Evolutionary conservation across 2,329 filamentous ascomycete species (phyloP), one percentile per base, ranked within the genome.

Genomic region (Colletotrichum zoysiae): DNA sequence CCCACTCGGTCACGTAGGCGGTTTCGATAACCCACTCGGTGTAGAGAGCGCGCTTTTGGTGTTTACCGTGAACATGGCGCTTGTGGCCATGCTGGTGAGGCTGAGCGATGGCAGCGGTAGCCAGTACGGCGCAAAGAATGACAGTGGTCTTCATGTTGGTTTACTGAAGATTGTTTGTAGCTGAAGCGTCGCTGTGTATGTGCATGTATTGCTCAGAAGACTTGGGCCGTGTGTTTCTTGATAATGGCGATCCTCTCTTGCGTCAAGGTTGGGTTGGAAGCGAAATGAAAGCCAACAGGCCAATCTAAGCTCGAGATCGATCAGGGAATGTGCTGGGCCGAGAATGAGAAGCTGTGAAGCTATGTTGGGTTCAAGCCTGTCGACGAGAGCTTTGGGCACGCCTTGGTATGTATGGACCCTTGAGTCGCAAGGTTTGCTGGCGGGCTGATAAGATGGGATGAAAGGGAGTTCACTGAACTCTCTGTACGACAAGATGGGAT

Each of bases 1-100:
- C 78, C 62, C 82, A 69, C 80, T 86, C 79, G 70, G 86, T 85
- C 73, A 89, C 82, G 60, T 78, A 80, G 74, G 77, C 84, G 3
- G 82, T 84, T 75, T 86, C 83, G 8, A 84, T 87, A 75, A 88
- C 85, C 82, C 85, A 88, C 76, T 84, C 84, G 53, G 85, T 87
- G 74, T 86, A 82, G 18, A 87, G 70, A 26, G 78, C 83, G 62
- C 81, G 80, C 74, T 80, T 80, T 71, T 75, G 76, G 59, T 75
- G 73, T 68, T 79, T 77, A 61, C 73, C 77, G 73, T 83, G 82
- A 70, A 81, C 81, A 71, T 79, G 82, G 66, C 77, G 77, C 61
- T 79, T 78, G 59, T 73, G 79, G 67, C 75, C 74, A 75, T 82
- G 81, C 75, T 78, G 81, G 74, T 83, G 84, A 70, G 87, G 87